Evolutionary conservation across 768 basidiomycete species (phyloP).

Genomic region (Pleurotus giganteus): DNA sequence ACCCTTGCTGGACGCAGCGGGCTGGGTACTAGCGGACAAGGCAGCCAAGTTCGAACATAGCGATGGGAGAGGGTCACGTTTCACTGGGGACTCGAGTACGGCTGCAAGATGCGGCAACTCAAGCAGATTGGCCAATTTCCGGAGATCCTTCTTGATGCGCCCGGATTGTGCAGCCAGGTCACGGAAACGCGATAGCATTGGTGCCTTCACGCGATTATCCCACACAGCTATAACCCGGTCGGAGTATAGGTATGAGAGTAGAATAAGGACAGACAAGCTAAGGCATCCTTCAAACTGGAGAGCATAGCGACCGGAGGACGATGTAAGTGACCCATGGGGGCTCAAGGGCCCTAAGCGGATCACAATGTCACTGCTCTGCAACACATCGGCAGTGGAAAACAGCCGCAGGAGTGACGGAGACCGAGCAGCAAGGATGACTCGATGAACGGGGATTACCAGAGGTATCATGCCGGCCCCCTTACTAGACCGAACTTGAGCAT

Average conservation of each 20-base stretch:
- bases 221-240: constrained; percentile 82
- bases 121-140: constrained; percentile 53
- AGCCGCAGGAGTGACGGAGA: constrained; percentile 21
- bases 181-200: constrained; percentile 39
- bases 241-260: constrained; percentile 85
- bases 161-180: constrained; percentile 38
- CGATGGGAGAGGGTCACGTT: constrained; percentile 47
- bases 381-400: not conserved
- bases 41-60: constrained; percentile 47
- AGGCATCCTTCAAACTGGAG: constrained; percentile 49
- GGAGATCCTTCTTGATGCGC: constrained; percentile 64
- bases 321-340: not conserved
- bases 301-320: not conserved
- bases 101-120: constrained; percentile 51
- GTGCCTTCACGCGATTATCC: constrained; percentile 65
- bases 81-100: constrained; percentile 61
- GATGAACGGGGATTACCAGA: constrained; percentile 59
- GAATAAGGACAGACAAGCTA: constrained; percentile 66
- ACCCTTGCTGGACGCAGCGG: constrained; percentile 1
- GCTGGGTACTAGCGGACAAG: constrained; percentile 44
- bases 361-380: not conserved
- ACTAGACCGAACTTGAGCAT: constrained; percentile 35
- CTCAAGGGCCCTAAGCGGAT: not conserved
- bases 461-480: constrained; percentile 25
- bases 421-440: constrained; percentile 62